Evolutionary conservation across 345 rosid genomes (phyloP).

Genomic region (Garcia nutans): DNA sequence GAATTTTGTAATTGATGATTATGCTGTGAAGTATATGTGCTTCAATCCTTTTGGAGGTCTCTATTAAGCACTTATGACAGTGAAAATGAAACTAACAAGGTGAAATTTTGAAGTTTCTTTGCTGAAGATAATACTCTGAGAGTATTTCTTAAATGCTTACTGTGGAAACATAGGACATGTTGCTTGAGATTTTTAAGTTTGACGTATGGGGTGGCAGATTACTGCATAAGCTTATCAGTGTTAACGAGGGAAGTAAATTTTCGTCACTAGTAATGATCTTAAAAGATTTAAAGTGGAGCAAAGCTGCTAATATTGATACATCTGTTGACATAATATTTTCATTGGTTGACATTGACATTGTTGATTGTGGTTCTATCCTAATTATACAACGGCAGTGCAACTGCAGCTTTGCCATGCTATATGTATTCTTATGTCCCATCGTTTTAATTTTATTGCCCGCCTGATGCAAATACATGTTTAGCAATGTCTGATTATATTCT

Average conservation of each 20-base stretch:
- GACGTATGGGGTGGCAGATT: background rate
- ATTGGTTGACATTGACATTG: background rate
- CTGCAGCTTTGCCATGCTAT: background rate
- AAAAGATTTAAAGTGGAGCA: background rate
- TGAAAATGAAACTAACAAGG: background rate
- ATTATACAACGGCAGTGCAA: background rate
- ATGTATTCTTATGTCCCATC: background rate
- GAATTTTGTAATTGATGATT: background rate
- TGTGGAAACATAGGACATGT: background rate
- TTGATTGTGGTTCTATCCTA: background rate
- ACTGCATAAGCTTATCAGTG: background rate
- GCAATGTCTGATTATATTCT: background rate
- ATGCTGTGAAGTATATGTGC: too few relatives aligned
- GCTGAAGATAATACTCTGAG: background rate
- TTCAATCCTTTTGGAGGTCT: background rate
- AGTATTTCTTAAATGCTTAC: background rate
- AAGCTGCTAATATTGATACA: background rate
- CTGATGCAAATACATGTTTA: too few relatives aligned
- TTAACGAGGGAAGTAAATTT: background rate
- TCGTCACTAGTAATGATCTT: background rate
- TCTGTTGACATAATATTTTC: background rate
- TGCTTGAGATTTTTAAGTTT: background rate
- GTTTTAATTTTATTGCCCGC: background rate
- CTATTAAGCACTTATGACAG: background rate
- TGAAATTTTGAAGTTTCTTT: background rate